Evolutionary conservation across 208 protist species (phyloP).

Genomic region (Leishmania tropica): DNA sequence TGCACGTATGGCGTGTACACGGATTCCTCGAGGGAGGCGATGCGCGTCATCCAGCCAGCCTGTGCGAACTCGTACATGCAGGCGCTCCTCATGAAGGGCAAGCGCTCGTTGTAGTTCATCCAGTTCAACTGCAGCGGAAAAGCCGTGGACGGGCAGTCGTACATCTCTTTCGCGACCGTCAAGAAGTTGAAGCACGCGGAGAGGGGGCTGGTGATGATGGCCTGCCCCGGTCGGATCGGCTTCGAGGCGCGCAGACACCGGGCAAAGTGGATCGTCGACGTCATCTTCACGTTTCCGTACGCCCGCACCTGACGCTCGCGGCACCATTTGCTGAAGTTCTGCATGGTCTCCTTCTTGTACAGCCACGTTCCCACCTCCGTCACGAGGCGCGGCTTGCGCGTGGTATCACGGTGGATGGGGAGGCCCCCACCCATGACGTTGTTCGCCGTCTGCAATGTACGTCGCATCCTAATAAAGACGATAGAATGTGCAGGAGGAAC

Average conservation of each 20-base stretch:
- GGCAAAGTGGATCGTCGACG: constrained; percentile 66
- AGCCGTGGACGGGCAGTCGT: constrained; percentile 27
- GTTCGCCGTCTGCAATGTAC: constrained; percentile 7
- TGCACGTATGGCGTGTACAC: constrained; percentile 71
- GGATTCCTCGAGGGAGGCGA: constrained; percentile 76
- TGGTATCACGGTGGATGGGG: constrained; percentile 60
- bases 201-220: constrained; percentile 73
- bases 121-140: constrained; percentile 87
- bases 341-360: constrained; percentile 77
- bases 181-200: constrained; percentile 83
- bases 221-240: constrained; percentile 64
- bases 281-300: constrained; percentile 78
- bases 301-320: constrained; percentile 59
- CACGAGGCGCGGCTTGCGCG: constrained; percentile 52
- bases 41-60: constrained; percentile 84
- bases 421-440: constrained; percentile 27
- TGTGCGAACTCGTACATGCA: constrained; percentile 62
- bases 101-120: constrained; percentile 86
- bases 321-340: constrained; percentile 76
- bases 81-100: constrained; percentile 59
- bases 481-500: background rate
- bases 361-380: constrained; percentile 83
- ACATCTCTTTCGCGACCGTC: constrained; percentile 72
- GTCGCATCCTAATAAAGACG: constrained; percentile 12
- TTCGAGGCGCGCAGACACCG: constrained; percentile 69